Base-by-base conservation (phyloP, 345 rosid genomes). In the Gossypium australe region DNA sequence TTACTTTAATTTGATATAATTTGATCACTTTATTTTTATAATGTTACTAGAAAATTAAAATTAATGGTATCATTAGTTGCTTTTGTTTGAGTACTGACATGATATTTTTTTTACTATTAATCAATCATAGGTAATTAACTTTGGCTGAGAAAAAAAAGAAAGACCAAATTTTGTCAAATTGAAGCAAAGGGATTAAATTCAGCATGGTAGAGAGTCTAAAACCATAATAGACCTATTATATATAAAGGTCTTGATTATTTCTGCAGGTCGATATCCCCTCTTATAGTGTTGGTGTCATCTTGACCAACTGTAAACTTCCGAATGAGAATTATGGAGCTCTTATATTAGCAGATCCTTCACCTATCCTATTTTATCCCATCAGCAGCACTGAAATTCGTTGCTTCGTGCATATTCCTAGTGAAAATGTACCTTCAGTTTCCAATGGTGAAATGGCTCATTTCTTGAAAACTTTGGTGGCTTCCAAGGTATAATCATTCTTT, bases 401-500 rank as follows among this genome's bases (percentile, higher is more conserved):
- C 63, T 11, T 59, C 8, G 63, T 59, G 2, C 9, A 59, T 24
- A 1, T 59, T 3, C 38, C 63, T 4, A 87, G 90, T 60, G 87
- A 81, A 71, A 89, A 86, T 48, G n/a, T 89, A 6, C 94, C 90
- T 57, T 89, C 93, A 14, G 78, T 91, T 62, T 85, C 88, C 8
- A 84, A 81, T 20, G 98, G 94, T 3, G 92, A 87, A 76, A 88
- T 91, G 92, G 80, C 87, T 4, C 75, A 74, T 13, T 93, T 85
- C 72, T 67, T 93, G 78, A 93, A 80, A 68, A 73, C 85, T 48
- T 67, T 34, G 0, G 86, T 89, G 53, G 92, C 89, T 2, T 87
- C 89, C 49, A 89, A 89, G 84, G 78, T 88, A 69, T 48, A 20
- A 11, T 24, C 34, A 3, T 22, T 57, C 14, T 20, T 22, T 57